Evolutionary conservation across 345 rosid species (phyloP).

Genomic region (Odontarrhena argentea): DNA sequence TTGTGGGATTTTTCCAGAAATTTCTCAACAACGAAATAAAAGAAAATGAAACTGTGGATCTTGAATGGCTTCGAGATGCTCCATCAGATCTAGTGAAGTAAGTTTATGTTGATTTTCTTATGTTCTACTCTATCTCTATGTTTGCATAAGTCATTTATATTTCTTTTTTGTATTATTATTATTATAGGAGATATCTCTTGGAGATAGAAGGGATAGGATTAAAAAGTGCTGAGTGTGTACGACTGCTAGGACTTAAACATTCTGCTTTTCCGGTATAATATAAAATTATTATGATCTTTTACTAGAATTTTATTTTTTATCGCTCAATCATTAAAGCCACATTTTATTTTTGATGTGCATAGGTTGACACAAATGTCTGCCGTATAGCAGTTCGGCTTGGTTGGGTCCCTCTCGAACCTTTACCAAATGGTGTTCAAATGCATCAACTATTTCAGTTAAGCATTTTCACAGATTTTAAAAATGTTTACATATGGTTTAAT

Average conservation of each 20-base stretch:
- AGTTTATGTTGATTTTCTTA: conserved; percentile 2
- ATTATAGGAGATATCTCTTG: conserved; percentile 55
- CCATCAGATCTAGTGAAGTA: conserved; percentile 65
- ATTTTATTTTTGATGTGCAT: background rate
- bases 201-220: conserved; percentile 57
- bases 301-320: background rate
- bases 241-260: conserved; percentile 58
- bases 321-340: background rate
- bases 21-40: conserved; percentile 48
- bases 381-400: conserved; percentile 75
- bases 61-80: conserved; percentile 73
- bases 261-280: conserved; percentile 66
- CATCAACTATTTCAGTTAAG: conserved; percentile 63
- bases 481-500: background rate
- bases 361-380: conserved; percentile 83
- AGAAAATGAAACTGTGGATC: conserved; percentile 53
- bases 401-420: conserved; percentile 74
- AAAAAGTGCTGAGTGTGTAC: conserved; percentile 75
- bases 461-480: background rate
- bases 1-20: conserved; percentile 38
- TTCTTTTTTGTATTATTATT: too few species aligned
- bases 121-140: background rate
- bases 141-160: too few species aligned
- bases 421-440: conserved; percentile 55
- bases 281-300: background rate